Conservation (phyloP, 768 basidiomycete species). For the Tylopilus sp. region DNA sequence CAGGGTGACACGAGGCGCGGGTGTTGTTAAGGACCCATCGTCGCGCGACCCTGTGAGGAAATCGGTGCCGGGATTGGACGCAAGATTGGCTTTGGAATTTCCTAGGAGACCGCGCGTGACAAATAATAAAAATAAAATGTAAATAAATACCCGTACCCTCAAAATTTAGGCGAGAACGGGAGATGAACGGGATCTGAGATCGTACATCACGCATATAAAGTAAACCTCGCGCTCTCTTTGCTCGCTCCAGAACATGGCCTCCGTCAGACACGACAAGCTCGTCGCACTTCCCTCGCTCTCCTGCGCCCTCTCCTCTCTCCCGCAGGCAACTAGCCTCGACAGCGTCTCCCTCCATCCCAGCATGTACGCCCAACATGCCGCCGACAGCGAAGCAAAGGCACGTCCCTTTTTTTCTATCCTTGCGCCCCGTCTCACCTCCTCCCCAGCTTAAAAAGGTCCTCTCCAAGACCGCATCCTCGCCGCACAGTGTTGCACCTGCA, state of each 20-base stretch:
- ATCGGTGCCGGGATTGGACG: conserved; percentile 5
- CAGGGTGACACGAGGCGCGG: not conserved
- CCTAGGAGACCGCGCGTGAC: conserved; percentile 33
- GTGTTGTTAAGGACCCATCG: not conserved
- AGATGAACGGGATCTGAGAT: conserved; percentile 19
- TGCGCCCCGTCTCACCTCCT: conserved; percentile 6
- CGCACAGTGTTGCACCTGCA: conserved; percentile 33
- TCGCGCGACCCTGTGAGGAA: too few relatives aligned
- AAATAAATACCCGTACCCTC: conserved; percentile 17
- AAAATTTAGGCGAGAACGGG: conserved; percentile 28
- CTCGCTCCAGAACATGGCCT: conserved; percentile 21
- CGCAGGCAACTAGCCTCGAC: conserved; percentile 68
- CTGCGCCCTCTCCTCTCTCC: conserved; percentile 61
- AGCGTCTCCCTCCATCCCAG: conserved; percentile 63
- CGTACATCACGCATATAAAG: conserved; percentile 12
- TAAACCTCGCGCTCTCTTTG: not conserved
- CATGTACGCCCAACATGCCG: conserved; percentile 65
- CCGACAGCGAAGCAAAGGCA: conserved; percentile 77
- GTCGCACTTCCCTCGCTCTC: conserved; percentile 74
- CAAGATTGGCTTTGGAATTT: conserved; percentile 10
- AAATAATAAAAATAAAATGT: not conserved
- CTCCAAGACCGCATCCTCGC: conserved; percentile 42
- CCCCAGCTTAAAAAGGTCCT: conserved; percentile 60
- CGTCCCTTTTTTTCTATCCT: not conserved
- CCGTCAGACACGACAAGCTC: conserved; percentile 47